Base-by-base conservation (phyloP, 306 rosid genomes). In the Pyrus bretschneideri region DNA sequence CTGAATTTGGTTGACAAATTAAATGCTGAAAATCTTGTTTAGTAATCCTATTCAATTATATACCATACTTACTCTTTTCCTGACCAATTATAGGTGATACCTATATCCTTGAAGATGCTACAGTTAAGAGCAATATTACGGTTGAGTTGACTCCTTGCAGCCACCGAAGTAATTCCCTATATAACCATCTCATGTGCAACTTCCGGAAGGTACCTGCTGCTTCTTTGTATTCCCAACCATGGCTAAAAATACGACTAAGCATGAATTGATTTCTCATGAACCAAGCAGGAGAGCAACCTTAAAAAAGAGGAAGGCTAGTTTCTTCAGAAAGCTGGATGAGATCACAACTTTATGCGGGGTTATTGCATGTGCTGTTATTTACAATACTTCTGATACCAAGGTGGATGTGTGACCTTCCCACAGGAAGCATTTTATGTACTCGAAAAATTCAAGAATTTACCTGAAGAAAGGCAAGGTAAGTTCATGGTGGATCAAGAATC, bases 381-480 rank as follows among this genome's bases (percentile, higher is more conserved):
- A 49, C 46, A 55, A 61, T 62, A 6, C 9, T 23, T 51, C n/a
- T 10, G 60, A 9, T 29, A 46, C 42, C 6, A 35, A 52, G 44
- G 6, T 35, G 31, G 59, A 65, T 8, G 42, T 54, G 19, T 65
- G 82, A 60, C 79, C 80, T 55, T 76, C 74, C 80, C 80, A 4
- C 31, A 68, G 29, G 69, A 30, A 57, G 66, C 79, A 15, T 29
- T 51, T 67, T 5, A 31, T 33, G 55, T 60, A 27, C 59, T 68
- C 3, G 44, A 76, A 35, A 31, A 9, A 21, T 77, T 77, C 45
- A 25, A 11, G 54, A 67, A 31, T 22, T 25, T 76, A 33, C 42
- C 67, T 2, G 27, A 29, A 13, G n/a, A 30, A 31, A 55, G 55
- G 27, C 73, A 10, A 38, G 58, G 46, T 3, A 31, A 67, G 12